Conservation (phyloP, 179 eudicot genomes). For the Spergularia azorica region DNA sequence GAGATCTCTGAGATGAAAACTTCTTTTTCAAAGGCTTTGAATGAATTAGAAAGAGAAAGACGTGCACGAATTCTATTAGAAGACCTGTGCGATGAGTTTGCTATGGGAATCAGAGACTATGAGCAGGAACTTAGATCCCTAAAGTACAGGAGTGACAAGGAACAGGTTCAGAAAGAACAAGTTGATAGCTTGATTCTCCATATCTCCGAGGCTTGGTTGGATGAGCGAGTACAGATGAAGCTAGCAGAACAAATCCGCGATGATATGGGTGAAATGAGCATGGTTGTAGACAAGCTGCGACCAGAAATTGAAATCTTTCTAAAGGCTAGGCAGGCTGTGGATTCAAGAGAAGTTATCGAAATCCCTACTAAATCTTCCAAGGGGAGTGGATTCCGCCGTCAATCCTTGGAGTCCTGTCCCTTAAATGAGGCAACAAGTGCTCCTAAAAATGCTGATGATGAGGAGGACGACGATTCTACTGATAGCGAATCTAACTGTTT, state of each 20-base stretch:
- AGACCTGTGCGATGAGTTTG: constrained; percentile 92
- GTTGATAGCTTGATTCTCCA: constrained; percentile 69
- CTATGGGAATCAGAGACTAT: constrained; percentile 67
- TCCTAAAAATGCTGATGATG: constrained; percentile 70
- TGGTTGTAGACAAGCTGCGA: constrained; percentile 66
- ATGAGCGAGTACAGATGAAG: constrained; percentile 82
- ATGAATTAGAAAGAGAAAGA: constrained; percentile 71
- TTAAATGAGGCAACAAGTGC: constrained; percentile 76
- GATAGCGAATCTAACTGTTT: constrained; percentile 81
- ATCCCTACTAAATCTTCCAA: constrained; percentile 35
- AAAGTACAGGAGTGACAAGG: constrained; percentile 56
- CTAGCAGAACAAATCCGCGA: constrained; percentile 31
- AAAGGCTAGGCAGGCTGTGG: constrained; percentile 43
- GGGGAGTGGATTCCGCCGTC: constrained; percentile 46
- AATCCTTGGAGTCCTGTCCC: constrained; percentile 82
- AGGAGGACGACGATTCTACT: constrained; percentile 40
- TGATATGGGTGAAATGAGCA: constrained; percentile 40
- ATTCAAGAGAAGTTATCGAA: constrained; percentile 26
- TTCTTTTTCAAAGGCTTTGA: constrained; percentile 51
- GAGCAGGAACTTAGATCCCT: constrained; percentile 69
- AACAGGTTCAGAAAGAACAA: constrained; percentile 48
- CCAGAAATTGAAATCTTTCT: constrained; percentile 84
- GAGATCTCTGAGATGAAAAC: constrained; percentile 82
- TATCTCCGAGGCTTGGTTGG: constrained; percentile 92
- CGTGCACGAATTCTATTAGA: constrained; percentile 60